Evolutionary conservation across 139 green algal genomes (phyloP), one percentile per base, ranked within the genome.

Genomic region (Klebsormidium nitens): DNA sequence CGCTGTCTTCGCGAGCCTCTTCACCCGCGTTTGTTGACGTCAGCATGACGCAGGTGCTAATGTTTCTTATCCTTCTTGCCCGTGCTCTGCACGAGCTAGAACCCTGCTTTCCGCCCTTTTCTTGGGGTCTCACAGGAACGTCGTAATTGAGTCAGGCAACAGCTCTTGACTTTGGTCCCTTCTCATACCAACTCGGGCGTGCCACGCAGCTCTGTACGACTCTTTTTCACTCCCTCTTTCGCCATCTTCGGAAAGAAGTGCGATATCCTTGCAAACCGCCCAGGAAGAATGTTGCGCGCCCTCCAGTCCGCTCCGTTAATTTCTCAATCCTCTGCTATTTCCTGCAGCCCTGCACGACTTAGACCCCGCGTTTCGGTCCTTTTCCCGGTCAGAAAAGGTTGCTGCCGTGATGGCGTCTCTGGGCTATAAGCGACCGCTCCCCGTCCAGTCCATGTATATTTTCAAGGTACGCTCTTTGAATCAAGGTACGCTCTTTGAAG

Each of bases 371-470:
- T 97, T 97, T 74, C 66, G 83, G 2, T 11, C 61, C 0, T 97
- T 95, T 64, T 91, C 82, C 2, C 75, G 91, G 23, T 92, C 78
- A 2, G n/a, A 61, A 6, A 71, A 83, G 59, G 69, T 97, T 35
- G 61, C 42, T 2, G 44, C 58, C 2, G 17, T 97, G 8, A 34
- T 90, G 64, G n/a, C 65, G 6, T 77, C 75, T 11, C 76, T 98
- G 36, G 87, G 87, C 17, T 95, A 87, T 66, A 39, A 49, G n/a
- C 67, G 76, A 40, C 92, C 93, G 1, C 67, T 88, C 47, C 93
- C 93, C 1, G 86, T 98, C 42, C 93, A 98, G 82, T 91, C 82
- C 47, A 96, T 96, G 90, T 96, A 95, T 81, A 96, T 96, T 38
- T 89, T 84, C 69, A 91, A 91, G 71, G 70, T 77, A 36, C 36